Base-by-base conservation (phyloP, 2,329 filamentous ascomycete species). In the Lecanoromycetidae sp. region DNA sequence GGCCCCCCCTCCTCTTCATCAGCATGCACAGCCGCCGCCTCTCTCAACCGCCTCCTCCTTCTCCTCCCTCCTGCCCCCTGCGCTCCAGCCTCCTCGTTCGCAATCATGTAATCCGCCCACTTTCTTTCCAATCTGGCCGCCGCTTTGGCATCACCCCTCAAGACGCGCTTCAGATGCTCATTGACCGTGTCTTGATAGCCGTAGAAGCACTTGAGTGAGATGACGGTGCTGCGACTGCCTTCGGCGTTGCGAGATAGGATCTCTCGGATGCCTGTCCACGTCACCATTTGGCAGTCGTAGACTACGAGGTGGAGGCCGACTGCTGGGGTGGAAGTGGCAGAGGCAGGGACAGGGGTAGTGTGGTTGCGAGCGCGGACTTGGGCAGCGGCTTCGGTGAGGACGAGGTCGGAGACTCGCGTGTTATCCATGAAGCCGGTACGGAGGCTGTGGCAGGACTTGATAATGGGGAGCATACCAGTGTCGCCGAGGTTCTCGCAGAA, bases 61-160 rank as follows among this genome's bases (percentile, higher is more conserved):
- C 87, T 71, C 45, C 87, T 72, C 2, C 75, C 70, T 5, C 83
- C 79, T 1, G 73, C 74, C 2, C 82, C 86, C 2, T 68, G 71
- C 30, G 65, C 66, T 9, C 59, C 57, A 2, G 84, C 85, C 61
- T 95, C 90, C 63, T 94, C 87, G 42, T 77, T 84, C 13, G 85
- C 80, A 66, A 93, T 85, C 87, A 95, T 95, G 63, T 87, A 94
- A 46, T 93, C 84, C 0, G 83, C 82, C 90, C 90, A 96, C 62
- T 90, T 93, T 54, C 80, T 75, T 69, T 94, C 88, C 17, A 96
- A 71, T n/a, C 85, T 72, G 30, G 72, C 74, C 0, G 91, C 91
- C 1, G 84, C 74, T 0, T 72, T 70, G 49, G 87, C 75, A 52
- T 94, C 84, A 5, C 86, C 86, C 4, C 77, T 72, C 43, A 94